phyloP scores from a whole-genome alignment of 495 filamentous ascomycete species.

The Aspergillus baeticus region DNA sequence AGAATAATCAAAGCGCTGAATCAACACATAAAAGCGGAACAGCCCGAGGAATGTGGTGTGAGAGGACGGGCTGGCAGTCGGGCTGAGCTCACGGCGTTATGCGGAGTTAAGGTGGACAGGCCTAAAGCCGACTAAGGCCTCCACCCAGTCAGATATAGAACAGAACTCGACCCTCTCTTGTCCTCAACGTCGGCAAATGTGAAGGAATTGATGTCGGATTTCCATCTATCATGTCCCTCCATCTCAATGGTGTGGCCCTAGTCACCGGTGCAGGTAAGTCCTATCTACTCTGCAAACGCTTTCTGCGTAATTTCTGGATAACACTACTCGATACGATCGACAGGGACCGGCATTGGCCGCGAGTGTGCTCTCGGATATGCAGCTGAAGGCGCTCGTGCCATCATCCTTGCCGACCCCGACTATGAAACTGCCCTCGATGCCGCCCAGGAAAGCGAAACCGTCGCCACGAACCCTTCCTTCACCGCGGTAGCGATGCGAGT shows the following conservation, averaged over 20 bases:
- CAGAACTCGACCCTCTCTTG: too few species aligned
- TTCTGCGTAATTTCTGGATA: background rate
- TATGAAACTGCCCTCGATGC: conserved; percentile 7
- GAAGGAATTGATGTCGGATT: too few species aligned
- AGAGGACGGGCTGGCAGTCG: too few species aligned
- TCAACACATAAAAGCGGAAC: too few species aligned
- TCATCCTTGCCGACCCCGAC: conserved; percentile 4
- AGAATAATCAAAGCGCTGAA: too few species aligned
- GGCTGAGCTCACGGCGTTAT: too few species aligned
- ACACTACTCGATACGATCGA: background rate
- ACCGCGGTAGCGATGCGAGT: background rate
- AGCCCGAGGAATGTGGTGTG: too few species aligned
- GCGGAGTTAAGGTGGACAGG: too few species aligned
- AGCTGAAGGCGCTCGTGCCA: conserved; percentile 2
- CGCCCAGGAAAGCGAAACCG: conserved; percentile 4
- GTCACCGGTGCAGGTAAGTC: conserved; percentile 12
- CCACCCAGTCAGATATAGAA: too few species aligned
- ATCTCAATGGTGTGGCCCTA: conserved; percentile 6
- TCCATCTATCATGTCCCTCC: background rate
- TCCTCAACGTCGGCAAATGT: too few species aligned
- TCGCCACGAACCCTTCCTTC: conserved; percentile 7
- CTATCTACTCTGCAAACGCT: too few species aligned
- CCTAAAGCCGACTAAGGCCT: too few species aligned
- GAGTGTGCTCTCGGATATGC: conserved; percentile 10
- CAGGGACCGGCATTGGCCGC: conserved; percentile 11